phyloP scores from a whole-genome alignment of 139 green algal genomes.

The Coelastrella sp. region DNA sequence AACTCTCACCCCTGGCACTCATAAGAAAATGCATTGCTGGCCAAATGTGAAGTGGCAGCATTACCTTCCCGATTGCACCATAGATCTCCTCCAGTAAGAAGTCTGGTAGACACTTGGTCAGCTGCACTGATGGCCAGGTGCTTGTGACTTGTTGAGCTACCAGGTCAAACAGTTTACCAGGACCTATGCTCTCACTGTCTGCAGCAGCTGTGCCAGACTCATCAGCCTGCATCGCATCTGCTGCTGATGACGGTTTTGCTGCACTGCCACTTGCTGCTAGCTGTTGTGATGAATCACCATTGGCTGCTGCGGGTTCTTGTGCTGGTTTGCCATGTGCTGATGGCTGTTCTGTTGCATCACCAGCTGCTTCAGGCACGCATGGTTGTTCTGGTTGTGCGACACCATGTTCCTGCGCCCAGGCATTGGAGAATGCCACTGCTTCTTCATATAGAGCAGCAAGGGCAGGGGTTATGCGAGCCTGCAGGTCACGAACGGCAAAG shows the following conservation, averaged over 20 bases:
- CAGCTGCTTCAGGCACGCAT: too few species aligned
- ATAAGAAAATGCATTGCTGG: too few species aligned
- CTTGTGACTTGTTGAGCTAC: conserved; percentile 3
- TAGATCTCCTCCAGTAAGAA: conserved; percentile 15
- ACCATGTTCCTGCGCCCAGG: neutral
- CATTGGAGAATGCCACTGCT: neutral
- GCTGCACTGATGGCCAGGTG: neutral
- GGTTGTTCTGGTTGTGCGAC: too few species aligned
- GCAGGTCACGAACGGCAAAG: neutral
- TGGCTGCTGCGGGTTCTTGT: too few species aligned
- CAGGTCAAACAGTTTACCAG: neutral
- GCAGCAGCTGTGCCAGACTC: neutral
- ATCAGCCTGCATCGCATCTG: too few species aligned
- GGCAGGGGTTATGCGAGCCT: neutral
- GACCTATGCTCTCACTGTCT: neutral
- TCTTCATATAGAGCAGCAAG: conserved; percentile 29
- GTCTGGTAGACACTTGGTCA: neutral
- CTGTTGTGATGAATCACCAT: too few species aligned
- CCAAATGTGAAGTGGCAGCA: too few species aligned
- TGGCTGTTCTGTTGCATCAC: too few species aligned
- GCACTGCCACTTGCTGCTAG: neutral
- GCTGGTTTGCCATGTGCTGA: too few species aligned
- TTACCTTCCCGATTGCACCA: conserved; percentile 4
- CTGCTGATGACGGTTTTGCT: too few species aligned
- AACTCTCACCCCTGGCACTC: too few species aligned